Evolutionary conservation across 1,284 basidiomycete genomes (phyloP), one percentile per base, ranked within the genome.

Genomic region (Fomitopsis schrenkii): DNA sequence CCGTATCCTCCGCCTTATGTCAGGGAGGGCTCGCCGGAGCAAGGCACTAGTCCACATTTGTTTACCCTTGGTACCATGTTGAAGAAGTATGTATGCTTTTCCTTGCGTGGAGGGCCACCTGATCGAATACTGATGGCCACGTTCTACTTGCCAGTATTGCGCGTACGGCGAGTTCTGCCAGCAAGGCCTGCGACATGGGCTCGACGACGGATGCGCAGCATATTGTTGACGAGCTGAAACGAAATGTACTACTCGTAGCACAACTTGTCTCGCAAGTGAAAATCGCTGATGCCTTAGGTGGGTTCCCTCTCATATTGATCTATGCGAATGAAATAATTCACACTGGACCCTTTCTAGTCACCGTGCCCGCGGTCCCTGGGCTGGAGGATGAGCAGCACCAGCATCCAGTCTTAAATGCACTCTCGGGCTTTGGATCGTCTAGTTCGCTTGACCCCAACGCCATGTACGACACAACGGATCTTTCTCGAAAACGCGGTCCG

Each of bases 401-500:
- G 26, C 69, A 61, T 59, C 38, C 38, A 3, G 38, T 40, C 38
- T 59, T 70, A 68, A 67, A 66, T 66, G 62, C 63, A 45, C 62
- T 68, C 36, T 41, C 67, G 38, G 38, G 67, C 40, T 66, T 63
- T 63, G 50, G 59, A 55, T 46, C 68, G 55, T 56, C 66, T 26
- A 65, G 66, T 9, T 65, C 70, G 42, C 58, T 67, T 57, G 73
- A 76, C 42, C 46, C 63, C 35, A 66, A 59, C 52, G 41, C 59
- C 17, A 62, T 68, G 57, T 63, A 65, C n/a, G 71, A 70, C 58
- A 64, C 67, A 26, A 69, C 70, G 19, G 74, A 76, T 33, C 67
- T 72, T 63, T 72, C 75, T 57, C 84, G 88, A 53, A 90, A 90
- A 71, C 84, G 88, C 26, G 87, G 85, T 63, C 87, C 83, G 15